Conservation (phyloP, 1,139 yeast species). For the Blastobotrys raffinosifermentans region DNA sequence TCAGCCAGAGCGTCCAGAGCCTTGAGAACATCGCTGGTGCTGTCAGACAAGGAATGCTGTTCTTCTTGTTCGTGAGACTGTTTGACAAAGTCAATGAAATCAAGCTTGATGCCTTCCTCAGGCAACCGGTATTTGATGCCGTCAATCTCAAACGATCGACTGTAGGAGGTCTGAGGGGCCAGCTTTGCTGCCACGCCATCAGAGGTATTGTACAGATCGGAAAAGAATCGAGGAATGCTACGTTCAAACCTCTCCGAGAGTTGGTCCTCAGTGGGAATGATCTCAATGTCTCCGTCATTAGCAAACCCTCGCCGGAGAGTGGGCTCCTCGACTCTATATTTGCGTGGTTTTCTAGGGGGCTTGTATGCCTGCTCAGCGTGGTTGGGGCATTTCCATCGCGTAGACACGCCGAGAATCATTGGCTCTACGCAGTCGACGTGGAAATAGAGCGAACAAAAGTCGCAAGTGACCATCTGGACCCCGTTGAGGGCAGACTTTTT, state of each 20-base stretch:
- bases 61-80: conserved; percentile 17
- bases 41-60: conserved; percentile 22
- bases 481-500: conserved; percentile 58
- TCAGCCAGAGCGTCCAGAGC: conserved; percentile 33
- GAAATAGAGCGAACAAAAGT: conserved; percentile 83
- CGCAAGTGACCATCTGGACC: conserved; percentile 64
- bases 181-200: conserved; percentile 45
- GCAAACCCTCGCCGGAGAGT: conserved; percentile 54
- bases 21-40: conserved; percentile 25
- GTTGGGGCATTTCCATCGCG: conserved; percentile 91
- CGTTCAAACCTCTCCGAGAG: conserved; percentile 23
- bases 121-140: conserved; percentile 60
- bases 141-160: conserved; percentile 40
- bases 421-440: conserved; percentile 83
- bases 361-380: conserved; percentile 58
- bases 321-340: conserved; percentile 50
- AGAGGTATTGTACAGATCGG: conserved; percentile 33
- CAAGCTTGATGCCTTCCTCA: conserved; percentile 66
- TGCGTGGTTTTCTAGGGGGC: conserved; percentile 45
- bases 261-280: conserved; percentile 19
- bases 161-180: conserved; percentile 30
- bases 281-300: conserved; percentile 65
- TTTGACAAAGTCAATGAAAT: conserved; percentile 50
- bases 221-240: conserved; percentile 42
- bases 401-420: conserved; percentile 76